Conservation (phyloP, 1,284 basidiomycete species). For the Fomitopsis schrenkii region DNA sequence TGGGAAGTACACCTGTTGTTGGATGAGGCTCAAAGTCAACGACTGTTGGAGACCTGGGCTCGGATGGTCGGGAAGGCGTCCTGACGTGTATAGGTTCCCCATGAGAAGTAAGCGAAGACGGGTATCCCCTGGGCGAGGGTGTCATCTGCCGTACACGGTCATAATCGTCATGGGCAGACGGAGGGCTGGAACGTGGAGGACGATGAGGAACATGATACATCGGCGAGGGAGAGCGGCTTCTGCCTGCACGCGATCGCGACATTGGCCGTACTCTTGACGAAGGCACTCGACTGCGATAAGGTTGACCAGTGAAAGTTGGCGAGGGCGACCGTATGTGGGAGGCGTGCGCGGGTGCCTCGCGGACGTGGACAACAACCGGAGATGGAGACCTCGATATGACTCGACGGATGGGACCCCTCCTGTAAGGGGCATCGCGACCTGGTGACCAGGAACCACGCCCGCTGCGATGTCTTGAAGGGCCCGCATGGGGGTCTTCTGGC, state of each 20-base stretch:
- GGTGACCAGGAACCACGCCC: neutral
- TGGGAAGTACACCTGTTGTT: neutral
- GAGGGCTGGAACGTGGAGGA: neutral
- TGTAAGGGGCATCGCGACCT: neutral
- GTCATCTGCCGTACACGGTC: neutral
- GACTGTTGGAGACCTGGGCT: no score
- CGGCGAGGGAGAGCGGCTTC: neutral
- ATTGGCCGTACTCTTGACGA: no score
- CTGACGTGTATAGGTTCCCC: neutral
- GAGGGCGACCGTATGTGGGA: neutral
- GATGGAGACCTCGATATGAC: neutral
- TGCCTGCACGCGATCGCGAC: neutral
- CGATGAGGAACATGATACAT: neutral
- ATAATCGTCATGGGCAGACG: neutral
- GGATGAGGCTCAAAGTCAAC: neutral
- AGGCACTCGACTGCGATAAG: no score
- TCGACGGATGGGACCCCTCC: neutral
- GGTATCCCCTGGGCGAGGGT: neutral
- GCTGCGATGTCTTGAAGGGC: neutral
- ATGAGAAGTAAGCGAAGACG: neutral
- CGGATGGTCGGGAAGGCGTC: no score
- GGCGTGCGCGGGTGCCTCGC: neutral
- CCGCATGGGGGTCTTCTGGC: no score
- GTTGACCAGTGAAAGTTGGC: neutral
- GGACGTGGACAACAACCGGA: neutral